Percentiles rank a stretch among this genome's conserved stretches.
These are phyloP conservation scores for Gnetum montanum DNA, from an alignment of 75 land plant genomes.

Conservation along the genomic window DNA sequence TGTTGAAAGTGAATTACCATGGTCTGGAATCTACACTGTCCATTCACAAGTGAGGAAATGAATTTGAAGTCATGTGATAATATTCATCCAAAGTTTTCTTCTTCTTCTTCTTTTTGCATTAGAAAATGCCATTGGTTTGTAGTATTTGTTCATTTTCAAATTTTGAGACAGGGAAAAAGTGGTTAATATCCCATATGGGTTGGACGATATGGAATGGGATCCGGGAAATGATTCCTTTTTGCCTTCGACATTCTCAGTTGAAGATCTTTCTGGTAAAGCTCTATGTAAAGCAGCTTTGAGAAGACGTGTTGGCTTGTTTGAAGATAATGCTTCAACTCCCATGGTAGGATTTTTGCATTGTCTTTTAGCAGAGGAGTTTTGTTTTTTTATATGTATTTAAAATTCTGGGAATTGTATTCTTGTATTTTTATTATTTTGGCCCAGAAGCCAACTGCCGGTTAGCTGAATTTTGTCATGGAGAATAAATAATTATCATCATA, in stretches of 20 bases:
- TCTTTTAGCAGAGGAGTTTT: no score
- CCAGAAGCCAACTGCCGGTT: no score
- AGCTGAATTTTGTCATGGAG: no score
- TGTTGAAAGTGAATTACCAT: slow-evolving; percentile 23
- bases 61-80: background rate
- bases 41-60: slow-evolving; percentile 35
- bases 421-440: no score
- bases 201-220: slow-evolving; percentile 43
- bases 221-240: slow-evolving; percentile 33
- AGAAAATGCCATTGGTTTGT: no score
- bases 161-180: slow-evolving; percentile 35
- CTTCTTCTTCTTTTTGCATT: background rate
- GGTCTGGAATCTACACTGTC: slow-evolving; percentile 45
- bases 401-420: background rate
- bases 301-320: slow-evolving; percentile 23
- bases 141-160: background rate
- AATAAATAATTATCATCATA: no score
- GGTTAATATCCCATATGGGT: slow-evolving; percentile 32
- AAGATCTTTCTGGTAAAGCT: slow-evolving; percentile 35
- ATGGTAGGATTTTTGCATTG: slow-evolving; percentile 32
- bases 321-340: slow-evolving; percentile 14
- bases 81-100: background rate
- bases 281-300: slow-evolving; percentile 32
- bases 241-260: slow-evolving; percentile 29
- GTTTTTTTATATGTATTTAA: slow-evolving; percentile 3